These are phyloP conservation scores for Hypoxylon fragiforme DNA, from an alignment of 495 filamentous ascomycete genomes.

Conservation along the genomic window DNA sequence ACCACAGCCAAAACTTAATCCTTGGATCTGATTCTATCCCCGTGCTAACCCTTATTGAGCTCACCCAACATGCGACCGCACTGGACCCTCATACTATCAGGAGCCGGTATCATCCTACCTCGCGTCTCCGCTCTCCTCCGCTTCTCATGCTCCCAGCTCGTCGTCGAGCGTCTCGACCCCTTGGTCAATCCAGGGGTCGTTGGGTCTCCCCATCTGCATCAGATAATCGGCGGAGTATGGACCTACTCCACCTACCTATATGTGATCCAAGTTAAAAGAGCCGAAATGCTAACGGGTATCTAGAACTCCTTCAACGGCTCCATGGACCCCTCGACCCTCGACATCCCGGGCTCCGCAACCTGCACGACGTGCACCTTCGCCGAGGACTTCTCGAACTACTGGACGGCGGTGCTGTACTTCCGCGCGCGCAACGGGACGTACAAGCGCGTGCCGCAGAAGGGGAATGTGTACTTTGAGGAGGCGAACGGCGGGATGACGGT, in stretches of 20 bases:
- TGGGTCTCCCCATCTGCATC: slow-evolving; percentile 40
- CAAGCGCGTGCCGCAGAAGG: slow-evolving; percentile 38
- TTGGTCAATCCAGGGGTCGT: slow-evolving; percentile 40
- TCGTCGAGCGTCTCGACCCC: slow-evolving; percentile 40
- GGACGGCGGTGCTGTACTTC: slow-evolving; percentile 41
- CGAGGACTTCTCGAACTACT: slow-evolving; percentile 48
- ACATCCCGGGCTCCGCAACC: slow-evolving; percentile 34
- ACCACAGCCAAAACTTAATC: background rate
- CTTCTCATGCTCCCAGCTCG: slow-evolving; percentile 43
- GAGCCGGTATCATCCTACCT: background rate
- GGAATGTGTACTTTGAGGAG: slow-evolving; percentile 42
- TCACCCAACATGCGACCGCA: slow-evolving; percentile 15
- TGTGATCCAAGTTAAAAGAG: background rate
- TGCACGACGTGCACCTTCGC: slow-evolving; percentile 41
- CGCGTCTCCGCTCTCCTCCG: slow-evolving; percentile 23
- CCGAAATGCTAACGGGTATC: background rate
- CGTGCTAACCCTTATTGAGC: background rate
- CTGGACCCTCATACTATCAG: background rate
- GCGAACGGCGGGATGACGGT: slow-evolving; percentile 45
- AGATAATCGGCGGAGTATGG: slow-evolving; percentile 42
- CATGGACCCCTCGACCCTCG: slow-evolving; percentile 36
- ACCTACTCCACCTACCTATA: background rate
- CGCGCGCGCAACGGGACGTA: slow-evolving; percentile 41
- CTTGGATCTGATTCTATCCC: background rate
- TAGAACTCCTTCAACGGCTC: slow-evolving; percentile 42